phyloP scores from a whole-genome alignment of 257 asterid species.

The Jacaranda copaia region DNA sequence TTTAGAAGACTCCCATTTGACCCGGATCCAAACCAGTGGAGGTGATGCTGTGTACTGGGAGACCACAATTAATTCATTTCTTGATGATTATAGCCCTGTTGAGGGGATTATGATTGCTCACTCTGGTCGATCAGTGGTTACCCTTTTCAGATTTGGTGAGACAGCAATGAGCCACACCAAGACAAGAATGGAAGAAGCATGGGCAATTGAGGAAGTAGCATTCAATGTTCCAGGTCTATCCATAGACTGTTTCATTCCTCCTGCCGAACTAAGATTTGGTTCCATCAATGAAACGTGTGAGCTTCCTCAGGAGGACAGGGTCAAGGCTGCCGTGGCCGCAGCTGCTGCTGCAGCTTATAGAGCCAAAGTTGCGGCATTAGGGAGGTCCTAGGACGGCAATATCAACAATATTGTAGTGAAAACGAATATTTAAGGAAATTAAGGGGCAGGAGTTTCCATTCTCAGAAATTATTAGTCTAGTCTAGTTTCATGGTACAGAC shows the following conservation, averaged over 20 bases:
- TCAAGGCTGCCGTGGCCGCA: constrained; percentile 46
- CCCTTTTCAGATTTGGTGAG: constrained; percentile 80
- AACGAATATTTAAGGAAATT: constrained; percentile 44
- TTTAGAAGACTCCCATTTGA: constrained; percentile 79
- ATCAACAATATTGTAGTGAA: constrained; percentile 48
- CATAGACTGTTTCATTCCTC: constrained; percentile 76
- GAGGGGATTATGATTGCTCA: constrained; percentile 89
- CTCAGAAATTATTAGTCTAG: neutral
- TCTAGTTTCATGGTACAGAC: constrained; percentile 34
- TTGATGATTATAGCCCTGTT: constrained; percentile 71
- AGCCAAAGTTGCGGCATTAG: constrained; percentile 59
- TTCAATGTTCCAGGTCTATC: constrained; percentile 74
- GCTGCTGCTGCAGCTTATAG: constrained; percentile 58
- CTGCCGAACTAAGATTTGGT: constrained; percentile 64
- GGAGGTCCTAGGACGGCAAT: constrained; percentile 41
- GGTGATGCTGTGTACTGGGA: constrained; percentile 81
- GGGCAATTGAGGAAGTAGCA: constrained; percentile 77
- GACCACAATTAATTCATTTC: constrained; percentile 71
- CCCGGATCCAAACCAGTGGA: constrained; percentile 70
- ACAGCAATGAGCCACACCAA: constrained; percentile 83
- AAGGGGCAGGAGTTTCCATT: neutral
- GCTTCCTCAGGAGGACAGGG: constrained; percentile 59
- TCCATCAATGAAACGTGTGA: constrained; percentile 60
- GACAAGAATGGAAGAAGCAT: constrained; percentile 81
- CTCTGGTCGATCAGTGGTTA: constrained; percentile 70